Evolutionary conservation across 805 yeast species (phyloP).

Genomic region (Hanseniaspora osmophila): DNA sequence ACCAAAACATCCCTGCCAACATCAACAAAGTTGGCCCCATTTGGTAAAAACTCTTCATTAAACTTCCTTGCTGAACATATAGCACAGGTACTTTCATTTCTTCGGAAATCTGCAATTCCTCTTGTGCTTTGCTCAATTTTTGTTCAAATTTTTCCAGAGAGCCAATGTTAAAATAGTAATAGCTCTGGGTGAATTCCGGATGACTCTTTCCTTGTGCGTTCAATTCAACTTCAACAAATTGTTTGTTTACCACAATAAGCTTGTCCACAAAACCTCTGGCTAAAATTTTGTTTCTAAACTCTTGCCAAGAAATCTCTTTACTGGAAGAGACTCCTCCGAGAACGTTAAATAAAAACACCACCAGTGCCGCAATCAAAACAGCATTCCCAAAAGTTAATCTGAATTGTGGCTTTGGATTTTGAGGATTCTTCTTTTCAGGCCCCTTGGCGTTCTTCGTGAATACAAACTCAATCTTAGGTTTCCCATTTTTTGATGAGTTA

Average conservation of each 20-base stretch:
- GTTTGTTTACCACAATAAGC: slow-evolving; percentile 63
- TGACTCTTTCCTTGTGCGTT: slow-evolving; percentile 47
- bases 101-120: slow-evolving; percentile 45
- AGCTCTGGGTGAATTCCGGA: slow-evolving; percentile 24
- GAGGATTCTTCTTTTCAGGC: slow-evolving; percentile 17
- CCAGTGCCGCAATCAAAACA: slow-evolving; percentile 19
- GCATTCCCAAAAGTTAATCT: slow-evolving; percentile 6
- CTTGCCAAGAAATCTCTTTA: slow-evolving; percentile 77
- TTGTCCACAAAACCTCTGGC: slow-evolving; percentile 66
- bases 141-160: slow-evolving; percentile 80
- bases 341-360: slow-evolving; percentile 20
- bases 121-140: slow-evolving; percentile 62
- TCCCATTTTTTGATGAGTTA: neutral
- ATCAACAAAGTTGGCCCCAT: slow-evolving; percentile 80
- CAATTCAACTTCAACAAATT: slow-evolving; percentile 57
- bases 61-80: slow-evolving; percentile 48
- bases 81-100: slow-evolving; percentile 67
- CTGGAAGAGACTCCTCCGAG: slow-evolving; percentile 21
- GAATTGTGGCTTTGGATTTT: slow-evolving; percentile 17
- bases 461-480: neutral
- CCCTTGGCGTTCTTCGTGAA: neutral
- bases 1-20: slow-evolving; percentile 78
- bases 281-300: slow-evolving; percentile 61
- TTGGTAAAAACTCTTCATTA: slow-evolving; percentile 49
- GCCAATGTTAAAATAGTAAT: slow-evolving; percentile 64